Evolutionary conservation across 768 basidiomycete species (phyloP).

Genomic region (Chlorophyllum brunneum): DNA sequence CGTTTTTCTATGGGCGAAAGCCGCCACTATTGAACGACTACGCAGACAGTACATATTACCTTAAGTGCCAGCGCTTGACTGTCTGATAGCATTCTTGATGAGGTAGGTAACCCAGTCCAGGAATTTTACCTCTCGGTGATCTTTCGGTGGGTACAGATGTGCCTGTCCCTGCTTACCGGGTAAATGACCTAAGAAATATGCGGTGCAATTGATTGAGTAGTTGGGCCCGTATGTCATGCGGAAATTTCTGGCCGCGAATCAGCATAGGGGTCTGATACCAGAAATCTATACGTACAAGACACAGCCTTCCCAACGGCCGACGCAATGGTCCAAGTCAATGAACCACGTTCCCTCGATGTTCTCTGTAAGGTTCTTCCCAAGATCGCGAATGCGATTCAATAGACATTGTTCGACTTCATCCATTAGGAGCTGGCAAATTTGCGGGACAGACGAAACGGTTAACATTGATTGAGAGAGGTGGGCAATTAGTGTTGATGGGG

Average conservation of each 20-base stretch:
- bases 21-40: neutral
- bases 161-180: conserved; percentile 36
- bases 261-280: neutral
- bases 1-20: neutral
- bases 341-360: conserved; percentile 72
- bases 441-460: conserved; percentile 68
- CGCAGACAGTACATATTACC: neutral
- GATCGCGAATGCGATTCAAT: conserved; percentile 62
- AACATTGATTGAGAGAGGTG: conserved; percentile 80
- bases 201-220: conserved; percentile 53
- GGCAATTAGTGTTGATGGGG: conserved; percentile 74
- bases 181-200: conserved; percentile 44
- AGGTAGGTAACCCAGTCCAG: conserved; percentile 53
- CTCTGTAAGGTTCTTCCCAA: conserved; percentile 52
- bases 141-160: conserved; percentile 35
- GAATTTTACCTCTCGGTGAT: conserved; percentile 28
- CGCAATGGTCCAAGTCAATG: conserved; percentile 65
- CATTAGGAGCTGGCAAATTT: conserved; percentile 67
- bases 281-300: conserved; percentile 53
- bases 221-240: conserved; percentile 49
- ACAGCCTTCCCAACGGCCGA: conserved; percentile 79
- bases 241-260: conserved; percentile 50
- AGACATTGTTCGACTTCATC: conserved; percentile 77
- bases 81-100: conserved; percentile 35
- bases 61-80: conserved; percentile 8